Evolutionary conservation across 371 early-diverging fungal genomes (phyloP).

Genomic region (Ordospora colligata): DNA sequence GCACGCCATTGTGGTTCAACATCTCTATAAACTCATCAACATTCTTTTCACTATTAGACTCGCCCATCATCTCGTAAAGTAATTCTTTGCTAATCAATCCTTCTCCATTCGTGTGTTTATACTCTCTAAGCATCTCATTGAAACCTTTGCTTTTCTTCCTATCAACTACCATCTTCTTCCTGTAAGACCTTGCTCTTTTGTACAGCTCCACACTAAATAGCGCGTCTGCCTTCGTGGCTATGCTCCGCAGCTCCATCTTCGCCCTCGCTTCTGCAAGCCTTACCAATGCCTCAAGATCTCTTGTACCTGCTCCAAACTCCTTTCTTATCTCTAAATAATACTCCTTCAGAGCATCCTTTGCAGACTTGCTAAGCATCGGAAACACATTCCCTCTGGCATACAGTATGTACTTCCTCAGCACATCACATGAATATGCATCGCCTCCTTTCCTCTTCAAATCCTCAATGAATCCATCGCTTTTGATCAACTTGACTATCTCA

Average conservation of each 20-base stretch:
- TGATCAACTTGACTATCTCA: neutral
- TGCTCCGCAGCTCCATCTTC: constrained; percentile 47
- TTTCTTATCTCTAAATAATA: constrained; percentile 39
- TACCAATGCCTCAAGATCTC: constrained; percentile 52
- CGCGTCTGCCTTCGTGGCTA: constrained; percentile 50
- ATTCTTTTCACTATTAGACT: constrained; percentile 1
- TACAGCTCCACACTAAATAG: constrained; percentile 46
- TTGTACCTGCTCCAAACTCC: constrained; percentile 27
- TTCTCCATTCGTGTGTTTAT: neutral
- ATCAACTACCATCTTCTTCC: neutral
- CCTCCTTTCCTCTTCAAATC: constrained; percentile 60
- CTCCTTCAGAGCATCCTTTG: constrained; percentile 41
- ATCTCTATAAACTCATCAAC: constrained; percentile 32
- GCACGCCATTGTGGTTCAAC: constrained; percentile 45
- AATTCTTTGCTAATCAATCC: constrained; percentile 13
- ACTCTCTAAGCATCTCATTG: constrained; percentile 16
- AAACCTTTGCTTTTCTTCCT: constrained; percentile 22
- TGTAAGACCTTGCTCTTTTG: constrained; percentile 30
- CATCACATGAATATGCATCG: constrained; percentile 63
- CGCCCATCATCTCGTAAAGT: constrained; percentile 6
- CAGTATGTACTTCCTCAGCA: constrained; percentile 63
- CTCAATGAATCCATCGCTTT: neutral
- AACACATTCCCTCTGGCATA: constrained; percentile 51
- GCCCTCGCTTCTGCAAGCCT: constrained; percentile 55
- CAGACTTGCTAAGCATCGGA: constrained; percentile 52